A percentile compares a stretch with the other conserved stretches of the same genome.
phyloP scores from a whole-genome alignment of 768 basidiomycete genomes.

The Hirschioporus abietinus region DNA sequence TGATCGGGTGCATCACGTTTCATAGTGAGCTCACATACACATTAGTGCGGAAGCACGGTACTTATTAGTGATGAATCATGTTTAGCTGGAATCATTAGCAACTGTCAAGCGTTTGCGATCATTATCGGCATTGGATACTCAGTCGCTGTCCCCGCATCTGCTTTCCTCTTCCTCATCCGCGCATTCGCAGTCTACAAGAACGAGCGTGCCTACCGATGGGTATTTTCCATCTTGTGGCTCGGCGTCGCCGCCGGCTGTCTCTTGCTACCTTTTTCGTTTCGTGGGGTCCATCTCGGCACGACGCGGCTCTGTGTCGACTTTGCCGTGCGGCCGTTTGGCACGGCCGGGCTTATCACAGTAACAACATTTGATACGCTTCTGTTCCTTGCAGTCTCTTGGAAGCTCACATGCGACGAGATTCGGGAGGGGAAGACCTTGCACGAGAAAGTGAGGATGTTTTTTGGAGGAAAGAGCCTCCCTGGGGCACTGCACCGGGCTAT shows the following conservation, averaged over 20 bases:
- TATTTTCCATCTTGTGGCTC: constrained; percentile 27
- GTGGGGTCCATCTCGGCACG: constrained; percentile 22
- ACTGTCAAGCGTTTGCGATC: background rate
- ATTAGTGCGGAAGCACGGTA: background rate
- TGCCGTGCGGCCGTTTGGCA: constrained; percentile 20
- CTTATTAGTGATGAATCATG: background rate
- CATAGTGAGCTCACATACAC: constrained; percentile 20
- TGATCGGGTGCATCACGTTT: constrained; percentile 18
- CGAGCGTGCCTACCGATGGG: constrained; percentile 15
- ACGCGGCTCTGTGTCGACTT: constrained; percentile 28
- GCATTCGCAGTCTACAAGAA: constrained; percentile 25
- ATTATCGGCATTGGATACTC: background rate
- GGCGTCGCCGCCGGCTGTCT: constrained; percentile 20
- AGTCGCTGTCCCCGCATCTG: background rate
- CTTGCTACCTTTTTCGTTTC: constrained; percentile 21
- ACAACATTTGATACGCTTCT: constrained; percentile 29
- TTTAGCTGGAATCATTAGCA: background rate
- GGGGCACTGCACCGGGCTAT: background rate
- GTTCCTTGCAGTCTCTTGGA: constrained; percentile 31
- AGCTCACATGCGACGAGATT: constrained; percentile 17
- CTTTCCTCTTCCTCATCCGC: background rate
- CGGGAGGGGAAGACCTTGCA: background rate
- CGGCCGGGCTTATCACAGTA: constrained; percentile 20
- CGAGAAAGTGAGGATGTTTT: background rate
- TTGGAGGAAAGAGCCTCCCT: background rate